Base-by-base conservation (phyloP, 169 alveolate species). In the Besnoitia besnoiti region DNA sequence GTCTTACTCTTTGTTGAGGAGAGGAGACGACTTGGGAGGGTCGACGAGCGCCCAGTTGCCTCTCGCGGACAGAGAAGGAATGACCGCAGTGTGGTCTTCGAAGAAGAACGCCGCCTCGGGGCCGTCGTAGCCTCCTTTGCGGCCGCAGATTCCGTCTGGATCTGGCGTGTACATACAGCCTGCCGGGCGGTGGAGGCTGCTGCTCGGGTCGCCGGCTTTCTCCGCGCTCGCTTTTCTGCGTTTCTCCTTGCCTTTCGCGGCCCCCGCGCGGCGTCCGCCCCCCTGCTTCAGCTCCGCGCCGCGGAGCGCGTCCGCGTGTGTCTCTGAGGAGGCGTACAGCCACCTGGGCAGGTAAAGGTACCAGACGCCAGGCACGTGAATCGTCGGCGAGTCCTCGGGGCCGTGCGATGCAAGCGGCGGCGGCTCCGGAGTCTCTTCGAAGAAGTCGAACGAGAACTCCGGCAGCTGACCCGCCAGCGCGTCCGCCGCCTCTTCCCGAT, bases 321-420 rank as follows among this genome's bases (percentile, higher is more conserved):
- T n/a, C 87, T 77, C 55, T 27, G 16, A 27, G 59, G 55, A 16
- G 35, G 51, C 24, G 80, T 85, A 51, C 62, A 85, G 19, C 21
- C 77, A 55, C 37, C 77, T 16, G 40, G 91, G 91, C 12, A 85
- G 39, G 82, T 85, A 85, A 39, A 85, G 55, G 59, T 85, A 82
- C 91, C 91, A 85, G 40, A 85, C 82, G 33, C 91, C 91, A n/a
- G 73, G 59, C 3, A 85, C 37, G 42, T 85, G 91, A 37, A 77
- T 37, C 40, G 87, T 27, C 7, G 87, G 87, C 30, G 87, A 42
- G 55, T 77, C 87, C 40, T 44, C 87, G 61, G 49, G 55, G 37
- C 87, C 87, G 59, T 77, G 87, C 21, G 87, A 37, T 8, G 87
- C 87, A 16, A 77, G 87, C 33, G 87, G 87, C 2, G 87, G 87